These are phyloP conservation scores for Magnolia sinica DNA, from an alignment of 164 flowering plant genomes.

Conservation along the genomic window DNA sequence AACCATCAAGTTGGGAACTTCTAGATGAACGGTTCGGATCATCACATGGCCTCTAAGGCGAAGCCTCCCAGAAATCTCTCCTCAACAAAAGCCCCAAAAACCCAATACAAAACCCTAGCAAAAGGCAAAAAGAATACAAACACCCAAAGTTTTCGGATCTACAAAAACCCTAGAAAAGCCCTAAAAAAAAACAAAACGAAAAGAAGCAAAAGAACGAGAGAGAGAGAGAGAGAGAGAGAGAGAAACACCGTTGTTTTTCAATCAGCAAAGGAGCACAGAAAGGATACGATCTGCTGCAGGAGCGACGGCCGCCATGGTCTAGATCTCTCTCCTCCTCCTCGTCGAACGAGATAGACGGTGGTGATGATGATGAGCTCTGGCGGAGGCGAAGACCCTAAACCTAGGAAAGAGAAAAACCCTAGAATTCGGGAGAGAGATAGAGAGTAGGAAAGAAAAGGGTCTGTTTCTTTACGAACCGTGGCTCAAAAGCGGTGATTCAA, in stretches of 20 bases:
- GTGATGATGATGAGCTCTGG: background rate
- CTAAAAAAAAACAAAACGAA: background rate
- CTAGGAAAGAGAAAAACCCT: background rate
- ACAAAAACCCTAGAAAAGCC: conserved; percentile 22
- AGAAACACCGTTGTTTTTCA: background rate
- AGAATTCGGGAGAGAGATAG: conserved; percentile 3
- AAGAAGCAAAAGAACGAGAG: background rate
- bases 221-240: background rate
- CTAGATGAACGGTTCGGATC: too few species aligned
- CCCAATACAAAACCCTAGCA: background rate
- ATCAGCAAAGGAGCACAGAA: background rate
- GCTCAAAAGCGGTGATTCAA: conserved; percentile 27
- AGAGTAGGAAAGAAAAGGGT: background rate
- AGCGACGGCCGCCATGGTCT: conserved; percentile 35
- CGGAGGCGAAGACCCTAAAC: conserved; percentile 14
- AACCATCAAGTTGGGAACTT: too few species aligned
- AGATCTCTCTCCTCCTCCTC: conserved; percentile 7
- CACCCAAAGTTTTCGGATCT: conserved; percentile 4
- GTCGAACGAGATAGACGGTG: background rate
- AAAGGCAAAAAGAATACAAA: background rate
- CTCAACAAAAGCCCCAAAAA: background rate
- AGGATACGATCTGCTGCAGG: conserved; percentile 46
- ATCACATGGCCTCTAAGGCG: too few species aligned
- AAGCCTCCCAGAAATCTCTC: background rate
- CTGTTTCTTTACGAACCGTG: background rate